phyloP scores from a whole-genome alignment of 1,284 basidiomycete genomes.

The Inonotus obliquus region DNA sequence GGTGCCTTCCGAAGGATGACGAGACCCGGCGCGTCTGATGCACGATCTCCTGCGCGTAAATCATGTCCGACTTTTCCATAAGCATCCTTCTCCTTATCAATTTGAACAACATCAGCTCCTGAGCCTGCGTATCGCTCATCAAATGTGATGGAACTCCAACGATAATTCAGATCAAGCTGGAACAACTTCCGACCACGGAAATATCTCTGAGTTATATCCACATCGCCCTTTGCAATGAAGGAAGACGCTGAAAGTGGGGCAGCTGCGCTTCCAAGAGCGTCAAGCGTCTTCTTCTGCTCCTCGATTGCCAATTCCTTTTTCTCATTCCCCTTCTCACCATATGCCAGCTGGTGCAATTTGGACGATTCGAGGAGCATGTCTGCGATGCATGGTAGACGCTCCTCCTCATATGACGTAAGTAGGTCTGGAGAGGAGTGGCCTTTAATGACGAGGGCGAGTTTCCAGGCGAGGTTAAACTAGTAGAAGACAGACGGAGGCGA shows the following conservation, averaged over 20 bases:
- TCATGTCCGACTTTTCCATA: constrained; percentile 6
- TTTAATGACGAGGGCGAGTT: constrained; percentile 35
- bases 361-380: constrained; percentile 30
- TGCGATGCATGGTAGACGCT: constrained; percentile 36
- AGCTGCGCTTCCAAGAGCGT: not conserved
- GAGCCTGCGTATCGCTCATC: constrained; percentile 16
- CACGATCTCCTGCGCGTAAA: constrained; percentile 20
- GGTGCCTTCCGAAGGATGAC: not conserved
- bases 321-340: not conserved
- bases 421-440: constrained; percentile 29
- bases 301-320: not conserved
- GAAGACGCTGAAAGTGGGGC: not conserved
- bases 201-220: not conserved
- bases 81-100: not conserved
- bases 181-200: constrained; percentile 13
- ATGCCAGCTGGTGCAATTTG: not conserved
- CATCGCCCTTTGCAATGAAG: not conserved
- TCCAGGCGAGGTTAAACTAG: constrained; percentile 40
- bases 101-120: not conserved
- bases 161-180: constrained; percentile 23
- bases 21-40: constrained; percentile 21
- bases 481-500: not conserved
- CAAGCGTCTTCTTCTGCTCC: not conserved
- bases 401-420: constrained; percentile 32
- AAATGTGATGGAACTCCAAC: constrained; percentile 22